Evolutionary conservation across 2,329 filamentous ascomycete species (phyloP), one percentile per base, ranked within the genome.

Genomic region (Ramularia endophylla): DNA sequence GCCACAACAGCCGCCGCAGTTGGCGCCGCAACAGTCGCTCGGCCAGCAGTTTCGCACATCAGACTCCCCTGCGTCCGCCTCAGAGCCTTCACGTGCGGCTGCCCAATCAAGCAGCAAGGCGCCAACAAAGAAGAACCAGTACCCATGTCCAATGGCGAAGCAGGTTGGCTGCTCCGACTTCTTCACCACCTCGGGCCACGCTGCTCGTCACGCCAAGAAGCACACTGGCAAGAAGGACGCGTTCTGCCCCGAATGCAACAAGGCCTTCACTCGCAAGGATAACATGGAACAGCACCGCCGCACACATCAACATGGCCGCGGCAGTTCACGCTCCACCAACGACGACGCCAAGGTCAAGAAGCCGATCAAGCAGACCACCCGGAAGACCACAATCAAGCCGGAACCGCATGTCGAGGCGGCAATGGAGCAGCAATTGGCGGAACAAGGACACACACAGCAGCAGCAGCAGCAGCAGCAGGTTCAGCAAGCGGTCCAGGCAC

Each of bases 261-360:
- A 87, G 67, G 85, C 83, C 57, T 89, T 89, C 55, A 87, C 83
- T 8, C 81, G 85, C 50, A 81, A 83, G 54, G 85, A 89, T 71
- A 89, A 89, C 70, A 89, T 89, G 85, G 87, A 87, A 71, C 85
- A 88, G 66, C 85, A 89, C 57, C 74, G 86, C 20, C 78, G 85
- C 55, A 88, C 84, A 0, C 85, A 89, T 62, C 82, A 77, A 48
- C 71, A 65, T 46, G 70, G 69, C 4, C 68, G 70, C 38, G 67
- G 64, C 35, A 59, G 65, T 7, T 55, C 58, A 27, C 59, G 61
- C 16, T 65, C 66, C 37, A 49, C 56, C n/a, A 65, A 58, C 36
- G 67, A 70, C 38, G 66, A 68, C 38, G 60, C 65, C 48, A 67
- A 67, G 46, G 60, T 64, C 38, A 68, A 69, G 54, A 71, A 70